Base-by-base conservation (phyloP, 2,329 filamentous ascomycete species). In the Apiospora malaysiana region DNA sequence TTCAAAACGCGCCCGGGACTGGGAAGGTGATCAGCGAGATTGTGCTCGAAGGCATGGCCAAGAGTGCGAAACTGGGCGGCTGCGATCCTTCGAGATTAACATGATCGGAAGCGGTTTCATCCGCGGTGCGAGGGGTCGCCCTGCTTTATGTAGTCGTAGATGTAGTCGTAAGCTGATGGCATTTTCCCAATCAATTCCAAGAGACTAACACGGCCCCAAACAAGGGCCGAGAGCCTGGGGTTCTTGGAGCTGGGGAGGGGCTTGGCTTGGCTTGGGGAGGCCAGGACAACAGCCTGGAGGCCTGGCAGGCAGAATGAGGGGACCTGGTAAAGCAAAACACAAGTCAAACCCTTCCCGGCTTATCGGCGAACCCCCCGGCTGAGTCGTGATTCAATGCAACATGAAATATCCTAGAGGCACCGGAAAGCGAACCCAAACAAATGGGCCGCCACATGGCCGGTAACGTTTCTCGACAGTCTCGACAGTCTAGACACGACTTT, bases 1-100 rank as follows among this genome's bases (percentile, higher is more conserved):
- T 95, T 51, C 92, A 94, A 81, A 95, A 95, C 82, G 92, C 88
- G 25, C 92, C 92, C 1, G 93, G 85, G 5, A 95, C 93, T 10
- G 90, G 90, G 1, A 90, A 90, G 80, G 77, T 92, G 68, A 87
- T 91, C 72, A 90, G 88, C 73, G 90, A 92, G 78, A 86, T 91
- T 76, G 81, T 92, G 1, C 87, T 91, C 75, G 89, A 92, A 70
- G 89, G 89, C 0, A 80, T 83, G 74, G 85, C 88, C 8, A 87
- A 83, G 76, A 91, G 89, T 75, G 89, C 89, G 23, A 84, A 84
- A 73, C 83, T 91, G 23, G 82, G 80, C 2, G 83, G 81, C 5
- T 82, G 91, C 73, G 87, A 91, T 81, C 88, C 90, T 0, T 84
- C 85, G 72, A 83, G 82, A 69, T 82, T 85, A 2, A 68, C 77